Evolutionary conservation across 2,329 filamentous ascomycete species (phyloP).

Genomic region (Dothistroma septosporum): DNA sequence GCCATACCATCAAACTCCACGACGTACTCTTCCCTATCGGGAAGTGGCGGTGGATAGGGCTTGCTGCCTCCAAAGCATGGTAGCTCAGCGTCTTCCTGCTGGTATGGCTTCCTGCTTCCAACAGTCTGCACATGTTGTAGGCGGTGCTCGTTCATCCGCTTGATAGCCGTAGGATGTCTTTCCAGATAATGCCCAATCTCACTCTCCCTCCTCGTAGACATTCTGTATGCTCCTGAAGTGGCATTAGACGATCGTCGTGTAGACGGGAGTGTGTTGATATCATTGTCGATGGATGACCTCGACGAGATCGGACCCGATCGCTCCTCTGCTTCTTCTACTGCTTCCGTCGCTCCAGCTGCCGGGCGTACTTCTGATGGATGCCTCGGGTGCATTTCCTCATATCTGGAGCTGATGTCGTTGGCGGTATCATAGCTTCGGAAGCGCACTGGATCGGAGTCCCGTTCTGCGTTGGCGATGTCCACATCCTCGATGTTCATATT

Average conservation of each 20-base stretch:
- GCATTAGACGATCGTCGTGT: background rate
- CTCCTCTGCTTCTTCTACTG: constrained; percentile 18
- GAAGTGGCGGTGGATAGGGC: constrained; percentile 66
- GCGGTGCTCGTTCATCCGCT: constrained; percentile 65
- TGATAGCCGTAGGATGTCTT: constrained; percentile 64
- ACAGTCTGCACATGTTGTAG: constrained; percentile 71
- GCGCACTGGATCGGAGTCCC: constrained; percentile 48
- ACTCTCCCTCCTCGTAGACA: constrained; percentile 42
- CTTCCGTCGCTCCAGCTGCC: background rate
- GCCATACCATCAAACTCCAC: constrained; percentile 70
- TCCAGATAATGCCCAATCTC: constrained; percentile 50
- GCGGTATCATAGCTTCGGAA: constrained; percentile 23
- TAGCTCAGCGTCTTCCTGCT: constrained; percentile 39
- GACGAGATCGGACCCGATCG: constrained; percentile 44
- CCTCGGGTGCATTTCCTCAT: background rate
- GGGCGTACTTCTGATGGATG: background rate
- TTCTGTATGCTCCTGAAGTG: constrained; percentile 13
- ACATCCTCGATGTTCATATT: constrained; percentile 53
- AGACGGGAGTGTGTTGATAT: background rate
- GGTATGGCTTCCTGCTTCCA: constrained; percentile 42
- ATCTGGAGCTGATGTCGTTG: background rate
- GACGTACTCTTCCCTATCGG: constrained; percentile 70
- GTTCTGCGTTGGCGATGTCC: constrained; percentile 53
- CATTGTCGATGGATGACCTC: constrained; percentile 14
- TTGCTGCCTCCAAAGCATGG: constrained; percentile 19